phyloP scores from a whole-genome alignment of 345 rosid species.

The Sisymbrium irio region DNA sequence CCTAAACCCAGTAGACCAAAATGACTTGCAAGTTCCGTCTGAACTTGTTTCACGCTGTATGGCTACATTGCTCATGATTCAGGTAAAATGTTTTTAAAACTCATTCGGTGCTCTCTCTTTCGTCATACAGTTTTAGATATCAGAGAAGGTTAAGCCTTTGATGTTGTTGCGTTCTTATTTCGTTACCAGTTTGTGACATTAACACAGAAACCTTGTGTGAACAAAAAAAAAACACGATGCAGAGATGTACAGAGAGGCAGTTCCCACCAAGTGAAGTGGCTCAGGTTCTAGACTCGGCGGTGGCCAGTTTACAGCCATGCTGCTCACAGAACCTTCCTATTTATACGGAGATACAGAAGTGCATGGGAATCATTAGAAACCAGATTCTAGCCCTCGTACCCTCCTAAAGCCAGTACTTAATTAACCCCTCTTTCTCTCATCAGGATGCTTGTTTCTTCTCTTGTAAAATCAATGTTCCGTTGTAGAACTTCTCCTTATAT shows the following conservation, averaged over 20 bases:
- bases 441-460: conserved; percentile 18
- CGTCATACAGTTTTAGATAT: neutral
- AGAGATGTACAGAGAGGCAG: conserved; percentile 85
- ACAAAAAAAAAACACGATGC: conserved; percentile 33
- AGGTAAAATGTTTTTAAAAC: conserved; percentile 43
- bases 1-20: conserved; percentile 35
- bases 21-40: conserved; percentile 50
- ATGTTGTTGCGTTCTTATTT: conserved; percentile 1
- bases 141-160: neutral
- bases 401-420: conserved; percentile 34
- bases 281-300: conserved; percentile 69
- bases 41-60: conserved; percentile 66
- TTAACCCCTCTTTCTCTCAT: conserved; percentile 6
- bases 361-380: conserved; percentile 76
- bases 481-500: conserved; percentile 10
- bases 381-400: conserved; percentile 66
- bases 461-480: conserved; percentile 21
- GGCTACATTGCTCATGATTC: conserved; percentile 75
- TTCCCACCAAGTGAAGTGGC: conserved; percentile 84
- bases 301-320: conserved; percentile 68
- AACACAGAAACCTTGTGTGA: neutral
- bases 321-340: conserved; percentile 73
- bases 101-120: neutral
- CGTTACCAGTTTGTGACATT: conserved; percentile 1
- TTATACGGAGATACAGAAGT: conserved; percentile 82